A percentile compares a stretch with the other conserved stretches of the same genome.
Evolutionary conservation across 306 rosid species (phyloP).

Genomic region (Vigna reflexopilosa): DNA sequence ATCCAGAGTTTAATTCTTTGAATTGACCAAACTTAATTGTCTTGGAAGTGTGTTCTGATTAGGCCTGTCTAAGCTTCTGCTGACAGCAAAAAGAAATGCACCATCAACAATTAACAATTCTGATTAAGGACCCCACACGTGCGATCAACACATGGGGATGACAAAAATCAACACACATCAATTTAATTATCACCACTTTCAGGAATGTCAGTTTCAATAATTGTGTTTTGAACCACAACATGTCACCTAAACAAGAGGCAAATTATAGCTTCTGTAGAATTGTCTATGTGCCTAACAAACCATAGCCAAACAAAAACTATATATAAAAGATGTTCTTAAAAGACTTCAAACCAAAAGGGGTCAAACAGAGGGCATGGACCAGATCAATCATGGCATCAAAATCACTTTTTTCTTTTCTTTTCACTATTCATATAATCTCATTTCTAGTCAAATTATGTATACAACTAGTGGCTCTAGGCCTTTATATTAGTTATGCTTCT

Average conservation of each 20-base stretch:
- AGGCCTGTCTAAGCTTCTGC: slow-evolving; percentile 46
- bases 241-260: slow-evolving; percentile 84
- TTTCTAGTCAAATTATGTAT: slow-evolving; percentile 54
- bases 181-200: slow-evolving; percentile 47
- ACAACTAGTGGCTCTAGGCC: slow-evolving; percentile 20
- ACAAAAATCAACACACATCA: slow-evolving; percentile 11
- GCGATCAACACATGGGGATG: slow-evolving; percentile 70
- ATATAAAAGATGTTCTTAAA: neutral
- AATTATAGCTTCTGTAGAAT: slow-evolving; percentile 57
- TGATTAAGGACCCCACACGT: slow-evolving; percentile 56
- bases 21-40: slow-evolving; percentile 43
- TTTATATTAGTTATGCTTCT: slow-evolving; percentile 32
- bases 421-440: slow-evolving; percentile 35
- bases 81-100: slow-evolving; percentile 38
- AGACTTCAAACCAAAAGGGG: slow-evolving; percentile 43
- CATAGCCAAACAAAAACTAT: slow-evolving; percentile 9
- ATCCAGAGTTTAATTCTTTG: slow-evolving; percentile 23
- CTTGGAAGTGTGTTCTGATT: slow-evolving; percentile 19
- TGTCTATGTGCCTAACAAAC: slow-evolving; percentile 37
- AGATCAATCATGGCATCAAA: slow-evolving; percentile 57
- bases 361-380: slow-evolving; percentile 58
- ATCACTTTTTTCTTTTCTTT: slow-evolving; percentile 13
- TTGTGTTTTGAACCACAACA: slow-evolving; percentile 55
- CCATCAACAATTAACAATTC: neutral
- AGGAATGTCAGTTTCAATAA: slow-evolving; percentile 49